These are phyloP conservation scores for Auxenochlorella pyrenoidosa DNA, from an alignment of 139 green algal species.

Conservation along the genomic window DNA sequence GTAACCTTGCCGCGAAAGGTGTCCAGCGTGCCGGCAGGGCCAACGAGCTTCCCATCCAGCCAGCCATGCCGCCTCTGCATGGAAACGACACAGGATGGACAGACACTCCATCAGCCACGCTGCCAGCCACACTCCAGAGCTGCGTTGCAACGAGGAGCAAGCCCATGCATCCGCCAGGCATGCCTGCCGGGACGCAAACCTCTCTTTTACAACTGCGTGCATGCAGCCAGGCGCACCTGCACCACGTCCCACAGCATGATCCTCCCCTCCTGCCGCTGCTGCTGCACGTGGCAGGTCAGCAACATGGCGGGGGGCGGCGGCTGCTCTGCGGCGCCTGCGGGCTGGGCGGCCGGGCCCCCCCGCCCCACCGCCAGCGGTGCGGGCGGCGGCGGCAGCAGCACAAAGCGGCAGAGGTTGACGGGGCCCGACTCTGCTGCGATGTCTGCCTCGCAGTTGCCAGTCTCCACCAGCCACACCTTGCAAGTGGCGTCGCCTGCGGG, in stretches of 20 bases:
- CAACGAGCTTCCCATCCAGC: conserved; percentile 37
- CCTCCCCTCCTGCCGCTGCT: conserved; percentile 36
- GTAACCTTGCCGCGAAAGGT: conserved; percentile 7
- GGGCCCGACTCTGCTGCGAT: conserved; percentile 39
- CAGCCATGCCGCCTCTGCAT: conserved; percentile 23
- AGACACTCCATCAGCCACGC: no score
- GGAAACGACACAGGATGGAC: not conserved
- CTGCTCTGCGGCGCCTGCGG: not conserved
- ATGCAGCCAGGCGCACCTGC: not conserved
- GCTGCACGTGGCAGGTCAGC: conserved; percentile 38
- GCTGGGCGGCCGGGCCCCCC: no score
- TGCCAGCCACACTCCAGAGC: no score
- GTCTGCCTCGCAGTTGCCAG: not conserved
- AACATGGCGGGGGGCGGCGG: not conserved
- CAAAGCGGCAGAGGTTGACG: conserved; percentile 29
- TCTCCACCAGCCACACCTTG: conserved; percentile 20
- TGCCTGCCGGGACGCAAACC: no score
- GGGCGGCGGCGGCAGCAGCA: not conserved
- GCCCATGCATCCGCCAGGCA: no score
- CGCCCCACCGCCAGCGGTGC: not conserved
- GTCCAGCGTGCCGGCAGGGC: conserved; percentile 20
- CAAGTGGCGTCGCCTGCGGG: not conserved
- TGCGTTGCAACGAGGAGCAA: no score
- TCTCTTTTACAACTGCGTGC: no score
- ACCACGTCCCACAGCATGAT: conserved; percentile 43